These are phyloP conservation scores for Skeletonema costatum DNA, from an alignment of 108 stramenopile species.

Conservation along the genomic window DNA sequence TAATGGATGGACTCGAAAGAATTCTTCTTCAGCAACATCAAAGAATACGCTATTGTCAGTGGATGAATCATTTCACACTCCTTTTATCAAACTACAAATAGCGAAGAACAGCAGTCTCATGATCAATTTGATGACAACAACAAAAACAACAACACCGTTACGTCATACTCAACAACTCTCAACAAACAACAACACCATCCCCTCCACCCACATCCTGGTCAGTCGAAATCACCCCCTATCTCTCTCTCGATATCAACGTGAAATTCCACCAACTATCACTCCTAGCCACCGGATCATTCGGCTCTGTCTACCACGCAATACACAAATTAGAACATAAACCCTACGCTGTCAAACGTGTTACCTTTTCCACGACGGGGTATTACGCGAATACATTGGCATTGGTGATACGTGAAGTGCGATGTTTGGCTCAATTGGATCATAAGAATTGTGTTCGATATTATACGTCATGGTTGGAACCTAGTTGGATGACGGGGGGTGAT, in stretches of 20 bases:
- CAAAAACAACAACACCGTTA: neutral
- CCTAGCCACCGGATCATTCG: slow-evolving; percentile 87
- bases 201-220: slow-evolving; percentile 48
- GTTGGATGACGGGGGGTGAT: slow-evolving; percentile 79
- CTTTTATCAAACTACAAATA: neutral
- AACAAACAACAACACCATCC: neutral
- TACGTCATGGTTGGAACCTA: slow-evolving; percentile 92
- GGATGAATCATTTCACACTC: slow-evolving; percentile 16
- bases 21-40: neutral
- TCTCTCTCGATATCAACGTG: slow-evolving; percentile 81
- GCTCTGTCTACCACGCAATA: slow-evolving; percentile 84
- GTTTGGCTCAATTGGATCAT: slow-evolving; percentile 87
- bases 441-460: slow-evolving; percentile 93
- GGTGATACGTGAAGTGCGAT: slow-evolving; percentile 88
- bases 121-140: neutral
- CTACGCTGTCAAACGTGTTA: slow-evolving; percentile 83
- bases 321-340: slow-evolving; percentile 79
- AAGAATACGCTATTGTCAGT: neutral
- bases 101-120: neutral
- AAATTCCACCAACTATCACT: slow-evolving; percentile 78
- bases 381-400: slow-evolving; percentile 63
- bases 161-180: slow-evolving; percentile 4
- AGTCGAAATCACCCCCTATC: slow-evolving; percentile 81
- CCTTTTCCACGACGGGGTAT: slow-evolving; percentile 80
- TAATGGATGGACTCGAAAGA: slow-evolving; percentile 6